Evolutionary conservation across 2,329 filamentous ascomycete species (phyloP), one percentile per base, ranked within the genome.

Genomic region (Zymoseptoria tritici): DNA sequence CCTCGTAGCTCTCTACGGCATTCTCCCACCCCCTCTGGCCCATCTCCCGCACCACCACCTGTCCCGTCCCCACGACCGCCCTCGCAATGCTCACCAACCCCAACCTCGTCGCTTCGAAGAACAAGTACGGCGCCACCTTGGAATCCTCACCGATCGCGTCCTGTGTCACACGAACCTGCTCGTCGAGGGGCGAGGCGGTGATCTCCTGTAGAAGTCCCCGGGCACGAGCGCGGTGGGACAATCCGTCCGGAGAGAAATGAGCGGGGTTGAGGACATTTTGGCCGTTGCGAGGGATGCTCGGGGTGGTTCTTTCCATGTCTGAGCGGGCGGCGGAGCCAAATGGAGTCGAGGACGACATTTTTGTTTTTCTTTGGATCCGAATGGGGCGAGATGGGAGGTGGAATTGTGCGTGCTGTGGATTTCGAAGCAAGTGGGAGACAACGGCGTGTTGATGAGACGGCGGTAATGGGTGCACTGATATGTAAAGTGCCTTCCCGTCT

Each of bases 71-170:
- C 16, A 29, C 21, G 13, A 62, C 21, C 6, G 57, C 60, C 36
- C 57, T 59, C 13, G 50, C 50, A 9, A 62, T 31, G n/a, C 54
- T 54, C 19, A 55, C 54, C 49, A 59, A 54, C 5, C 60, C 60
- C 4, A 54, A 36, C 22, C 31, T 54, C 9, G 50, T 52, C n/a
- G 60, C 60, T 53, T 62, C 57, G 26, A 54, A 62, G 21, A 52
- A 56, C 60, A 62, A 59, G 21, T 56, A 54, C 19, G 56, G 53
- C 21, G 53, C 50, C 11, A 58, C 7, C n/a, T 59, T n/a, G 21
- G 57, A 50, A 46, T 62, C 54, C 16, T 62, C 57, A n/a, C 50
- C 31, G 19, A 24, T 54, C 21, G 59, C 26, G 2, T 55, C 53
- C 13, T 55, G 21, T 22, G 21, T 22, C 21, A 22, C 21, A 22